Conservation (phyloP, 2,329 filamentous ascomycete genomes). For the Diplodia scrobiculata region DNA sequence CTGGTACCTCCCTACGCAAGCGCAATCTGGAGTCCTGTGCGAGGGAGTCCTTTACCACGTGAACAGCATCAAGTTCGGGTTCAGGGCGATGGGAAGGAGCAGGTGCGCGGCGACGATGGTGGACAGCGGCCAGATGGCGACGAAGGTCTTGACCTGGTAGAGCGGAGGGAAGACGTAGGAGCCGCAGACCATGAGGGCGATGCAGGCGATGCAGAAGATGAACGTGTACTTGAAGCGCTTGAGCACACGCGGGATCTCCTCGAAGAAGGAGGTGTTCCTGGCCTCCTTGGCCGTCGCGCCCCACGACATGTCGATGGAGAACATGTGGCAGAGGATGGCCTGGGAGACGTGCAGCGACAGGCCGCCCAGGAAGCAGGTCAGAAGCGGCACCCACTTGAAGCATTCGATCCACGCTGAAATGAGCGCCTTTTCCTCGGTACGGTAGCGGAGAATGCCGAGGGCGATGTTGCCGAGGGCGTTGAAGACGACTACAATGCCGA, state of each 20-base stretch:
- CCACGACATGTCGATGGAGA: conserved; percentile 51
- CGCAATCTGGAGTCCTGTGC: not conserved
- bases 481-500: conserved; percentile 77
- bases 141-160: conserved; percentile 62
- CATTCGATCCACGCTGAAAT: conserved; percentile 55
- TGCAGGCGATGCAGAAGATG: conserved; percentile 52
- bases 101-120: conserved; percentile 59
- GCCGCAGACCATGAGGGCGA: conserved; percentile 54
- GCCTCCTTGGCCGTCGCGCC: conserved; percentile 63
- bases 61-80: conserved; percentile 66
- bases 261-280: conserved; percentile 59
- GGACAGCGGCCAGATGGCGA: conserved; percentile 62
- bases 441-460: conserved; percentile 72
- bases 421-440: conserved; percentile 65
- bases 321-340: conserved; percentile 46
- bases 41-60: conserved; percentile 52
- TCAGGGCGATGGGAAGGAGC: conserved; percentile 61
- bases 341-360: conserved; percentile 47
- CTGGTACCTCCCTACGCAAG: not conserved
- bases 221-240: conserved; percentile 61
- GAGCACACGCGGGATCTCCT: conserved; percentile 59
- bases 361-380: conserved; percentile 47
- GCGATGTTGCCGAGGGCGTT: conserved; percentile 73
- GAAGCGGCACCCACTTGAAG: conserved; percentile 66
- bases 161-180: conserved; percentile 51